Conservation (phyloP, 1,139 yeast species). For the Yamadazyma mexicana region DNA sequence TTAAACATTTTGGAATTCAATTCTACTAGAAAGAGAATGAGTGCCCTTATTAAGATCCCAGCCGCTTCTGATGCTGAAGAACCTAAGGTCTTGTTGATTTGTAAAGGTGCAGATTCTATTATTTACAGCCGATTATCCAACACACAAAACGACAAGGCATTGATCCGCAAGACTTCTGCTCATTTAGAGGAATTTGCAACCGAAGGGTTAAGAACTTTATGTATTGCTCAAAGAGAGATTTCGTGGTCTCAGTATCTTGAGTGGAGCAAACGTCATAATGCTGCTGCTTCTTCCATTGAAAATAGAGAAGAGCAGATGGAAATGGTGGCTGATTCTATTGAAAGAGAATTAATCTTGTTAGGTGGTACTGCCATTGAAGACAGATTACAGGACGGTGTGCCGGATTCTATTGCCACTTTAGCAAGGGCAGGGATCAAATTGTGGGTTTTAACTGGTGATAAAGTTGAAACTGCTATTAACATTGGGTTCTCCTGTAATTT, state of each 20-base stretch:
- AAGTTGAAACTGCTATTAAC: constrained; percentile 52
- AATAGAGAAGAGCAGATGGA: constrained; percentile 48
- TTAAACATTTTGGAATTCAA: constrained; percentile 55
- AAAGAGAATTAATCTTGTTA: constrained; percentile 40
- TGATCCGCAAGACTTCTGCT: constrained; percentile 37
- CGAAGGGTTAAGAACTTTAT: constrained; percentile 49
- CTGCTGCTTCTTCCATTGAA: constrained; percentile 44
- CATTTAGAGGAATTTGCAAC: constrained; percentile 48
- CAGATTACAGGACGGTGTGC: constrained; percentile 52
- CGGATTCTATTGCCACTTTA: constrained; percentile 44
- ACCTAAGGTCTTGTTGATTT: constrained; percentile 41
- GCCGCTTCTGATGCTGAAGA: constrained; percentile 30
- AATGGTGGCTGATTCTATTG: constrained; percentile 48
- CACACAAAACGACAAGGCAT: constrained; percentile 25
- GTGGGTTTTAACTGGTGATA: constrained; percentile 55
- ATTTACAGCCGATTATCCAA: constrained; percentile 43
- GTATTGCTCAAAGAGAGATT: constrained; percentile 48
- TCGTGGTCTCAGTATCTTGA: constrained; percentile 42
- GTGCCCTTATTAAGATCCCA: constrained; percentile 74
- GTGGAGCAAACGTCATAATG: constrained; percentile 44
- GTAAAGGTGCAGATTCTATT: constrained; percentile 53
- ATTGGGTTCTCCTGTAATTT: constrained; percentile 54
- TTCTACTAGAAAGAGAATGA: constrained; percentile 71
- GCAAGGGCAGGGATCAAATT: constrained; percentile 51
- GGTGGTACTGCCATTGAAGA: constrained; percentile 59